Evolutionary conservation across 2,329 filamentous ascomycete genomes (phyloP).

Genomic region (Nemania bipapillata): DNA sequence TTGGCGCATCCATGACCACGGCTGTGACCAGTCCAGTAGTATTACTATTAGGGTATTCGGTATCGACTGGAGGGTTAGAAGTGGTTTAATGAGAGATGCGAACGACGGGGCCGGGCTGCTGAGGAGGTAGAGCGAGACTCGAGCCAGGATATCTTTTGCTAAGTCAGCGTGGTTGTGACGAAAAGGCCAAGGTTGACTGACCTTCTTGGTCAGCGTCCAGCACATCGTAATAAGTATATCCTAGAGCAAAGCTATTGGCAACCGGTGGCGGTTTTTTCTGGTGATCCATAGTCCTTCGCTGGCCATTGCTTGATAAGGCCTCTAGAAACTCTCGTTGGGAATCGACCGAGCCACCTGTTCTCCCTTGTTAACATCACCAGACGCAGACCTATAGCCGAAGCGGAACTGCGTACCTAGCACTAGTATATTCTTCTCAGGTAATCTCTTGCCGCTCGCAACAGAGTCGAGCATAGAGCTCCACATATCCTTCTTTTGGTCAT

Average conservation of each 20-base stretch:
- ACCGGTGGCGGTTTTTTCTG: conserved; percentile 76
- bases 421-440: conserved; percentile 91
- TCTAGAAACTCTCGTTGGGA: conserved; percentile 87
- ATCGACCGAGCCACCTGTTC: conserved; percentile 79
- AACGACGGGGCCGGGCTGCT: conserved; percentile 86
- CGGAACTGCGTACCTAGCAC: conserved; percentile 71
- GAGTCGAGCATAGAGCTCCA: conserved; percentile 94
- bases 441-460: conserved; percentile 86
- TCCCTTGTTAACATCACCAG: conserved; percentile 47
- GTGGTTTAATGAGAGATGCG: conserved; percentile 81
- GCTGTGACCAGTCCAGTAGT: conserved; percentile 93
- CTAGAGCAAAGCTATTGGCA: conserved; percentile 90
- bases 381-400: background rate
- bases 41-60: conserved; percentile 88
- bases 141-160: conserved; percentile 81
- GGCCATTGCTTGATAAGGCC: conserved; percentile 65
- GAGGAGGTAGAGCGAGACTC: conserved; percentile 88
- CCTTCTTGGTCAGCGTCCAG: conserved; percentile 93
- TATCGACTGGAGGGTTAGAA: conserved; percentile 84
- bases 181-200: conserved; percentile 61
- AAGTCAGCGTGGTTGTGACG: conserved; percentile 37
- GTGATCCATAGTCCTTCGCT: conserved; percentile 64
- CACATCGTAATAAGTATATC: conserved; percentile 95
- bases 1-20: conserved; percentile 91
- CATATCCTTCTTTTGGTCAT: conserved; percentile 84